A percentile compares a stretch with the other conserved stretches of the same genome.
phyloP scores from a whole-genome alignment of 768 basidiomycete species.

The Cystofilobasidium capitatum region DNA sequence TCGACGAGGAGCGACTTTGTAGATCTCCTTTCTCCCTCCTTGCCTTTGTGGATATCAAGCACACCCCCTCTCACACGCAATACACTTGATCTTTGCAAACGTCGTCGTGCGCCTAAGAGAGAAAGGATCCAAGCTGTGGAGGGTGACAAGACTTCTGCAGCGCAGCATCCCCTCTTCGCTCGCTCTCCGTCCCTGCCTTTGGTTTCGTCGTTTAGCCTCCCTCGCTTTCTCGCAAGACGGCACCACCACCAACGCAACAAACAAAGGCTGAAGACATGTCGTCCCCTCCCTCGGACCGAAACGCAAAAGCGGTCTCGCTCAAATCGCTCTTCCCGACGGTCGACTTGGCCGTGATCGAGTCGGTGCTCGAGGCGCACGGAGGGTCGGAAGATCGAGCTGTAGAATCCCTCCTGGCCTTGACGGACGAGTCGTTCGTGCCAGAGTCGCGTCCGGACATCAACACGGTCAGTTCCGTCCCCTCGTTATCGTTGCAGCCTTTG shows the following conservation, averaged over 20 bases:
- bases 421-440: constrained; percentile 62
- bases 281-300: not conserved
- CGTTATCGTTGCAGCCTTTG: not conserved
- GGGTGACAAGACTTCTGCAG: not conserved
- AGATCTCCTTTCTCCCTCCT: not conserved
- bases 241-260: not conserved
- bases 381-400: constrained; percentile 65
- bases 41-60: not conserved
- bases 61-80: not conserved
- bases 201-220: not conserved
- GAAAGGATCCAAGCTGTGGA: too few species aligned
- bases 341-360: constrained; percentile 60
- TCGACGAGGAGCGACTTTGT: constrained; percentile 10
- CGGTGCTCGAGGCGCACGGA: constrained; percentile 61
- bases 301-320: not conserved
- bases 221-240: not conserved
- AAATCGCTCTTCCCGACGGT: constrained; percentile 39
- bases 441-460: constrained; percentile 33
- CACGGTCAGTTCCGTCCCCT: constrained; percentile 30
- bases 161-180: not conserved
- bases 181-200: not conserved
- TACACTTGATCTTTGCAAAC: too few species aligned
- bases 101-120: too few species aligned
- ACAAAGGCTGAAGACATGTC: too few species aligned
- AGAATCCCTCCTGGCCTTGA: constrained; percentile 72